A percentile compares a stretch with the other conserved stretches of the same genome.
Evolutionary conservation across 2,329 filamentous ascomycete species (phyloP).

Genomic region (Emmonsiellopsis sp.): DNA sequence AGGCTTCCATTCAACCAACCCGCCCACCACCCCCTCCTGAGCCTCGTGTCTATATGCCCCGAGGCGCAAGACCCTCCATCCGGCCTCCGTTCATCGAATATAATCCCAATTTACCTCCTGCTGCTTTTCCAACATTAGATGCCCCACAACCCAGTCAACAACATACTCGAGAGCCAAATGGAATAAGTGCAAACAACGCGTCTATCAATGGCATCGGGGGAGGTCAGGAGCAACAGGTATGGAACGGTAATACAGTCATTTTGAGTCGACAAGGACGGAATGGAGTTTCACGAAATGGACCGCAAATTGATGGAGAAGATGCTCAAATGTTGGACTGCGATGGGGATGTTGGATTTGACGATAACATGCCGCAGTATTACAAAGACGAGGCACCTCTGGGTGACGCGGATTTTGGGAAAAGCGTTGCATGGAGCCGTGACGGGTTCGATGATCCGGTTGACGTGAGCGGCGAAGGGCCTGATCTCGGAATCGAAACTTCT

Average conservation of each 20-base stretch:
- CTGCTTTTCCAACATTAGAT: constrained; percentile 33
- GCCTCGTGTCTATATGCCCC: constrained; percentile 7
- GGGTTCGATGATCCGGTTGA: not conserved
- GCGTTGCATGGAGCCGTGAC: not conserved
- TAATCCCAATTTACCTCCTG: constrained; percentile 30
- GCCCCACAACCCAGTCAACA: not conserved
- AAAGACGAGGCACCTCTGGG: too few relatives aligned
- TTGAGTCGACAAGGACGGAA: too few relatives aligned
- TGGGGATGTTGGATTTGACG: too few relatives aligned
- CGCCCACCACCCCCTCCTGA: constrained; percentile 8
- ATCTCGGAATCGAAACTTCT: not conserved
- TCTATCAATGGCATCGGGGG: too few relatives aligned
- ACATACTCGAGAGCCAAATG: too few relatives aligned
- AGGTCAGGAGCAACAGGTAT: too few relatives aligned
- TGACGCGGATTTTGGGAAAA: not conserved
- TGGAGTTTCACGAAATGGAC: too few relatives aligned
- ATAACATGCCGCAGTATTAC: too few relatives aligned
- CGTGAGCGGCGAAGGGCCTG: not conserved
- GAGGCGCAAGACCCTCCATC: constrained; percentile 6
- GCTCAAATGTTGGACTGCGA: too few relatives aligned
- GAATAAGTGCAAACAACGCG: too few relatives aligned
- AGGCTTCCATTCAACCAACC: constrained; percentile 14
- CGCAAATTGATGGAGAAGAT: too few relatives aligned
- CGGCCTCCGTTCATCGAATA: constrained; percentile 20
- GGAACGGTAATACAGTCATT: too few relatives aligned